phyloP scores from a whole-genome alignment of 805 yeast species.

The Saccharomyces paradoxus region DNA sequence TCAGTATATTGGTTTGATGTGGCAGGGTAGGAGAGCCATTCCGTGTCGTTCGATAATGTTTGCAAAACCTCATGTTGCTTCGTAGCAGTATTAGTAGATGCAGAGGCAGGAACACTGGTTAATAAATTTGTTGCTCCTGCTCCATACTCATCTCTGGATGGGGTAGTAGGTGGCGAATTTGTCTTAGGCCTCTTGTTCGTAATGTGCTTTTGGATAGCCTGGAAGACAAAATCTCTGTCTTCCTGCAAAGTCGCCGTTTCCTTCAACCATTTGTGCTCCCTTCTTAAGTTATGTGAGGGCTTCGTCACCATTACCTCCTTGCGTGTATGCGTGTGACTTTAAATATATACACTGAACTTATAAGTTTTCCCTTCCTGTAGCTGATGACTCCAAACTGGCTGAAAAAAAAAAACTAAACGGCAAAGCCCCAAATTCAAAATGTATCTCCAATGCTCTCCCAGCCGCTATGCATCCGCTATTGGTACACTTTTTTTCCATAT shows the following conservation, averaged over 20 bases:
- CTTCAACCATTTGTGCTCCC: slow-evolving; percentile 29
- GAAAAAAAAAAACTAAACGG: background rate
- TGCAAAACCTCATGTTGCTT: background rate
- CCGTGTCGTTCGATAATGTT: background rate
- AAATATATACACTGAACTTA: background rate
- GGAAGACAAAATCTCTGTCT: slow-evolving; percentile 13
- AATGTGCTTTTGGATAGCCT: slow-evolving; percentile 11
- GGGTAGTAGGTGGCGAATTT: background rate
- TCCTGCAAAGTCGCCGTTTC: slow-evolving; percentile 15
- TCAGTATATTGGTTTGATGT: background rate
- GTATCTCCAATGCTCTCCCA: background rate
- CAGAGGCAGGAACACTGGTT: background rate
- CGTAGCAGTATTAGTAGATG: background rate
- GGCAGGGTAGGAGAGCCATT: background rate
- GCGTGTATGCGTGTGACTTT: background rate
- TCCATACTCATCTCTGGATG: background rate
- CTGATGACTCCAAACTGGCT: background rate
- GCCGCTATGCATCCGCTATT: background rate
- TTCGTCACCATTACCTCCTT: slow-evolving; percentile 15
- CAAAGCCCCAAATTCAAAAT: background rate
- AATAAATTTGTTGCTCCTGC: background rate
- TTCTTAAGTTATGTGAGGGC: slow-evolving; percentile 30
- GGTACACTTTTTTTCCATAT: background rate
- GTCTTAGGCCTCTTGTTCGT: slow-evolving; percentile 7
- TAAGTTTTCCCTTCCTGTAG: background rate